Base-by-base conservation (phyloP, 2,329 filamentous ascomycete genomes). In the Sarocladium kiliense region DNA sequence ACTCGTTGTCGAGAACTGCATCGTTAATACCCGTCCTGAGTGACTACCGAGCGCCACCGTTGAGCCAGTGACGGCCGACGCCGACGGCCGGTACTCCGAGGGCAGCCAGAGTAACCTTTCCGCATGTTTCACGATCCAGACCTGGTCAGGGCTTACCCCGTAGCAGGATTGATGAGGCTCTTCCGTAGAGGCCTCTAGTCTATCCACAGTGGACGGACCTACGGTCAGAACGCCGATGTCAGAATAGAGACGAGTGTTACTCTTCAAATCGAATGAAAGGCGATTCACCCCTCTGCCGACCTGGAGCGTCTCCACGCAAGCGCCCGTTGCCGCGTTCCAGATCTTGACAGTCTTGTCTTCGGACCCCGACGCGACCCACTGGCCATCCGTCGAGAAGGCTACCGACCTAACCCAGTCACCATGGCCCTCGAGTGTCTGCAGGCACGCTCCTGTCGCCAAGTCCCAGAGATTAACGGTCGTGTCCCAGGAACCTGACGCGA, bases 371-470 rank as follows among this genome's bases (percentile, higher is more conserved):
- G 55, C 58, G 1, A 60, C 21, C 21, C 16, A 21, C 42, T 12
- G 36, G 4, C 50, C 27, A 36, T 60, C 55, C 3, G 49, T 26
- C 18, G 59, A 59, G 53, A 60, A 56, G 16, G 37, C 56, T 3
- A 58, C 47, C 18, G 50, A 55, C 4, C 4, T 55, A 9, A 59
- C 45, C 1, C 10, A 45, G 41, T 19, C 53, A 21, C 41, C 32
- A 37, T 61, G 55, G 49, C 59, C 56, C 49, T 60, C 51, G 19
- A 61, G 57, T n/a, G n/a, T n/a, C n/a, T n/a, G n/a, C n/a, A n/a
- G n/a, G n/a, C n/a, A n/a, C n/a, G n/a, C n/a, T n/a, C n/a, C n/a
- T n/a, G n/a, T n/a, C n/a, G n/a, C n/a, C n/a, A n/a, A n/a, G n/a
- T n/a, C n/a, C n/a, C n/a, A n/a, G n/a, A n/a, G n/a, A n/a, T n/a